These are phyloP conservation scores for Gentiana macrophylla DNA, from an alignment of 257 asterid species.

Conservation along the genomic window DNA sequence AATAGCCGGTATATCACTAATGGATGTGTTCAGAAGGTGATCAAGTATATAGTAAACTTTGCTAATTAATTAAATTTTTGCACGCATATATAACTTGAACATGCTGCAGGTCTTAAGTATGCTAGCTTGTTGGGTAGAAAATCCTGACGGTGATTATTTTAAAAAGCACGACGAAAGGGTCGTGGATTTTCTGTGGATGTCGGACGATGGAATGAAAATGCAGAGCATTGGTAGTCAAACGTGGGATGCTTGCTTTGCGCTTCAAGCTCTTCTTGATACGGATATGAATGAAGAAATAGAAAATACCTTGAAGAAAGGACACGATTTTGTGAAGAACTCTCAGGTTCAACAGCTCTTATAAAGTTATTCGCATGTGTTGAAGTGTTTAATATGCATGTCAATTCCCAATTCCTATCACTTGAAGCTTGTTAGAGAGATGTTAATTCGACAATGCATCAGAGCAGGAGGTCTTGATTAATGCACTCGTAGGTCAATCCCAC, in stretches of 20 bases:
- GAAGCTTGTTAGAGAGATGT: no score
- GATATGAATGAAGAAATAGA: slow-evolving; percentile 44
- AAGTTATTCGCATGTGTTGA: no score
- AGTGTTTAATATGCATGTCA: no score
- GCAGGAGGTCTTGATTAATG: no score
- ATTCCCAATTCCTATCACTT: no score
- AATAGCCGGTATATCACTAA: slow-evolving; percentile 21
- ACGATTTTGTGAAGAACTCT: slow-evolving; percentile 52
- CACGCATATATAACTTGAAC: no score
- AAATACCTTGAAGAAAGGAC: slow-evolving; percentile 56
- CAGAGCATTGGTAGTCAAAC: slow-evolving; percentile 79
- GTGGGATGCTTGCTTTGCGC: slow-evolving; percentile 73
- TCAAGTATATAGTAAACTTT: no score
- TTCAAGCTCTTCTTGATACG: slow-evolving; percentile 64
- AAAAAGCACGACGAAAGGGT: slow-evolving; percentile 25
- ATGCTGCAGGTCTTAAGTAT: slow-evolving; percentile 3
- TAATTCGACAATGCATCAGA: no score
- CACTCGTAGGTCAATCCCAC: no score
- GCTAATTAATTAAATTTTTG: no score
- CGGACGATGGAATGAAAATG: slow-evolving; percentile 39
- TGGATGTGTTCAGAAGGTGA: slow-evolving; percentile 27
- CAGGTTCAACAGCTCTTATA: slow-evolving; percentile 31
- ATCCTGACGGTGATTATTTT: slow-evolving; percentile 22
- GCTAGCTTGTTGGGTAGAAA: slow-evolving; percentile 29
- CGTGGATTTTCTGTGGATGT: slow-evolving; percentile 30